Conservation (phyloP, 75 land plant genomes). For the Gnetum montanum region DNA sequence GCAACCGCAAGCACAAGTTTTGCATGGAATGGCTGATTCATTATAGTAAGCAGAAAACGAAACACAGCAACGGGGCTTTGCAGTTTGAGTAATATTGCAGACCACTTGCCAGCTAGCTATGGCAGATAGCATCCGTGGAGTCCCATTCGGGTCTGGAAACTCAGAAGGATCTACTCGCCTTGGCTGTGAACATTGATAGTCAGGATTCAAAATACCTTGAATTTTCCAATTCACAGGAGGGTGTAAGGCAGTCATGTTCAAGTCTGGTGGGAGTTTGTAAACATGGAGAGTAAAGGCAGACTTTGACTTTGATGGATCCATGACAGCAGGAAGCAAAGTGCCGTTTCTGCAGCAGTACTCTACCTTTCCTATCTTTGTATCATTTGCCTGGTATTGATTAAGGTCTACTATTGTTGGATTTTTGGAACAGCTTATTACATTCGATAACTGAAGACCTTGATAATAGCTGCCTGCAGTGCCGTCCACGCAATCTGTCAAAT, state of each 20-base stretch:
- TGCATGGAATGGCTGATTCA: conserved; percentile 72
- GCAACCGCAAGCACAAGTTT: conserved; percentile 85
- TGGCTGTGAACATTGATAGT: conserved; percentile 63
- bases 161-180: conserved; percentile 47
- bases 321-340: conserved; percentile 45
- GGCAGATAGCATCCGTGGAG: conserved; percentile 28
- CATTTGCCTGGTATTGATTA: conserved; percentile 41
- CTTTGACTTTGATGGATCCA: conserved; percentile 49
- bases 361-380: conserved; percentile 41
- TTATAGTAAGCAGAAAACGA: conserved; percentile 84
- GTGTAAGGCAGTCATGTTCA: conserved; percentile 35
- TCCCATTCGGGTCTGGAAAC: conserved; percentile 63
- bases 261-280: conserved; percentile 69
- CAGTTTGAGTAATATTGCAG: conserved; percentile 51
- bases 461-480: conserved; percentile 52
- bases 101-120: conserved; percentile 76
- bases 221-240: conserved; percentile 74
- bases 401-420: conserved; percentile 70
- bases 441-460: conserved; percentile 41
- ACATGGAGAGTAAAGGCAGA: conserved; percentile 67
- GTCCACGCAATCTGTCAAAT: conserved; percentile 42
- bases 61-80: conserved; percentile 62
- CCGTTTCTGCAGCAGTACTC: conserved; percentile 81
- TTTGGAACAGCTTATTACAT: conserved; percentile 45
- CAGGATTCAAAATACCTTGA: conserved; percentile 36